phyloP scores from a whole-genome alignment of 768 basidiomycete genomes.

The Holtermannia corniformis region DNA sequence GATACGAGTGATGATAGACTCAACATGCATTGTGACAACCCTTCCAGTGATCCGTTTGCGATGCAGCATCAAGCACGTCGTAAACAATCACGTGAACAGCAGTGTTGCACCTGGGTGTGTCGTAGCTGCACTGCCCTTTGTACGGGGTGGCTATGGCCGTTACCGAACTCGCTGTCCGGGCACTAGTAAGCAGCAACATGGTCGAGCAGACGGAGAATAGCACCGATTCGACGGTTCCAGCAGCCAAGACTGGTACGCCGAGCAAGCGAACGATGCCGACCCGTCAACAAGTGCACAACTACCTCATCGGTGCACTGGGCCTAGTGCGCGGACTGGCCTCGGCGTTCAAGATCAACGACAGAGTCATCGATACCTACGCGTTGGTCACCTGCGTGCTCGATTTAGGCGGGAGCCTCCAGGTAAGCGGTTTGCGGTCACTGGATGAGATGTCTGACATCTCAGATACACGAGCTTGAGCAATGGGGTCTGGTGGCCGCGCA shows the following conservation, averaged over 20 bases:
- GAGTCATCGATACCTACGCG: slow-evolving; percentile 15
- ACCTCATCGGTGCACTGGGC: slow-evolving; percentile 13
- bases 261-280: slow-evolving; percentile 14
- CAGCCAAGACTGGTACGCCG: background rate
- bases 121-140: background rate
- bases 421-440: background rate
- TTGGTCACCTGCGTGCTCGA: slow-evolving; percentile 16
- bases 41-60: no score
- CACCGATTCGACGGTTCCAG: slow-evolving; percentile 5
- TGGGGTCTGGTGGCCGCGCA: background rate
- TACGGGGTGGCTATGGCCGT: no score
- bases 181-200: background rate
- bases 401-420: slow-evolving; percentile 19
- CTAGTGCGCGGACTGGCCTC: slow-evolving; percentile 13
- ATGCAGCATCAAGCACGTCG: no score
- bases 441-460: background rate
- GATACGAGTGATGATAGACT: no score
- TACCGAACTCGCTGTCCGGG: slow-evolving; percentile 1
- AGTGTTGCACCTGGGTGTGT: no score
- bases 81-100: no score
- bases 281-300: slow-evolving; percentile 19
- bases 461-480: background rate
- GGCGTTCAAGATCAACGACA: slow-evolving; percentile 16
- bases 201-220: background rate
- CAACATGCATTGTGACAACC: no score